phyloP scores from a whole-genome alignment of 2,329 filamentous ascomycete genomes.

The Ophiostoma sp. region DNA sequence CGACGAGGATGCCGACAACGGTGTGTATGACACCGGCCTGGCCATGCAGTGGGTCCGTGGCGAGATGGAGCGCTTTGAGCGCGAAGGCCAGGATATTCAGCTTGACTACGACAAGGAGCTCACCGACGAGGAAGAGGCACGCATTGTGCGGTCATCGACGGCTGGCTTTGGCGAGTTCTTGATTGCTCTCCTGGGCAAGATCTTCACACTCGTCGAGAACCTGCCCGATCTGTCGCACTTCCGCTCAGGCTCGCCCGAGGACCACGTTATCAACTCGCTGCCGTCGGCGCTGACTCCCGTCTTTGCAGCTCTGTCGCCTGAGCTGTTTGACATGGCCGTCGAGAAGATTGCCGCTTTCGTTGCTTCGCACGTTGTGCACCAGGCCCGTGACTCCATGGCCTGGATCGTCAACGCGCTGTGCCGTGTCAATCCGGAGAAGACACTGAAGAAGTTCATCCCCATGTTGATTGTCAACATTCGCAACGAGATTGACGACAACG shows the following conservation, averaged over 20 bases:
- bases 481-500: constrained; percentile 95
- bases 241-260: constrained; percentile 87
- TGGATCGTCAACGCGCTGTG: constrained; percentile 97
- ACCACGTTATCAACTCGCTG: constrained; percentile 93
- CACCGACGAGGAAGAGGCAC: constrained; percentile 80
- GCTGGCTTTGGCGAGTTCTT: constrained; percentile 93
- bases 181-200: constrained; percentile 83
- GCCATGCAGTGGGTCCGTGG: constrained; percentile 92
- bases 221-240: constrained; percentile 86
- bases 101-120: constrained; percentile 83
- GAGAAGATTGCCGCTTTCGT: constrained; percentile 93
- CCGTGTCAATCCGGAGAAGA: constrained; percentile 93
- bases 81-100: constrained; percentile 78
- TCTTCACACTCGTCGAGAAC: constrained; percentile 94
- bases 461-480: constrained; percentile 89
- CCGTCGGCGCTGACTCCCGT: constrained; percentile 89
- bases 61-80: constrained; percentile 92
- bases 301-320: constrained; percentile 85
- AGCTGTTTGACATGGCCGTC: constrained; percentile 87
- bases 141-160: constrained; percentile 89
- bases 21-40: constrained; percentile 70
- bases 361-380: constrained; percentile 91
- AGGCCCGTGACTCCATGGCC: constrained; percentile 95
- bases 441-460: constrained; percentile 84
- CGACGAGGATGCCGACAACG: constrained; percentile 64